A percentile compares a stretch with the other conserved stretches of the same genome.
Conservation (phyloP, 768 basidiomycete species). For the Boletus vinaceobasis region DNA sequence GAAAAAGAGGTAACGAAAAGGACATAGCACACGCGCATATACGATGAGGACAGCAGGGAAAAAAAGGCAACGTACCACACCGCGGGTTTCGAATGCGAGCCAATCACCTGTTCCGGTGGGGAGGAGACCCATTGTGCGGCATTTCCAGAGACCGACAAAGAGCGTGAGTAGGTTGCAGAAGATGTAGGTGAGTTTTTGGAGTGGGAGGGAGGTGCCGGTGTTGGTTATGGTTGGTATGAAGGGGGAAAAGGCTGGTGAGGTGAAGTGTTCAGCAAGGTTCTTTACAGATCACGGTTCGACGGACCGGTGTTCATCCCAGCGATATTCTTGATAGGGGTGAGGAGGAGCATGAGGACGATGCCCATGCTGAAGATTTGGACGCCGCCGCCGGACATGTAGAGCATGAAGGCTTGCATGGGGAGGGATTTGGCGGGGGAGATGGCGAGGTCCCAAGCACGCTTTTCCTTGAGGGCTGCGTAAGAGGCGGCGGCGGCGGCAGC, state of each 20-base stretch:
- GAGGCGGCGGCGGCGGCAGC: conserved; percentile 38
- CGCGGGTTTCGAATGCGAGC: conserved; percentile 88
- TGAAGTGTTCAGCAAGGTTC: not conserved
- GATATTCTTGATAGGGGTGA: conserved; percentile 82
- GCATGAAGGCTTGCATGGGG: conserved; percentile 97
- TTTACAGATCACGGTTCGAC: conserved; percentile 20
- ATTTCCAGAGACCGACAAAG: conserved; percentile 88
- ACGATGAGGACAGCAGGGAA: not conserved
- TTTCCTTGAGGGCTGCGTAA: conserved; percentile 67
- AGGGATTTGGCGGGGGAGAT: conserved; percentile 82
- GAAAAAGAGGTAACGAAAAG: not conserved
- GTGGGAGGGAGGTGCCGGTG: conserved; percentile 33
- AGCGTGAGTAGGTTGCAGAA: conserved; percentile 75
- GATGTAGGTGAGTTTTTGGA: conserved; percentile 71
- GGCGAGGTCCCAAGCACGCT: conserved; percentile 84
- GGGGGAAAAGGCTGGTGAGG: conserved; percentile 63
- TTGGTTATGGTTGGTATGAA: conserved; percentile 46
- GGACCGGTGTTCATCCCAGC: conserved; percentile 74
- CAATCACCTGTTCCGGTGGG: conserved; percentile 92
- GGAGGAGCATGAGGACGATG: conserved; percentile 89
- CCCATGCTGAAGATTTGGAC: conserved; percentile 98
- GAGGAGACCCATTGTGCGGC: conserved; percentile 85
- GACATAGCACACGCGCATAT: not conserved
- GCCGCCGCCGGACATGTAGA: conserved; percentile 96
- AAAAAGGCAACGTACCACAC: conserved; percentile 40